A percentile compares a stretch with the other conserved stretches of the same genome.
Conservation (phyloP, 1,284 basidiomycete species). For the Puccinia horiana region DNA sequence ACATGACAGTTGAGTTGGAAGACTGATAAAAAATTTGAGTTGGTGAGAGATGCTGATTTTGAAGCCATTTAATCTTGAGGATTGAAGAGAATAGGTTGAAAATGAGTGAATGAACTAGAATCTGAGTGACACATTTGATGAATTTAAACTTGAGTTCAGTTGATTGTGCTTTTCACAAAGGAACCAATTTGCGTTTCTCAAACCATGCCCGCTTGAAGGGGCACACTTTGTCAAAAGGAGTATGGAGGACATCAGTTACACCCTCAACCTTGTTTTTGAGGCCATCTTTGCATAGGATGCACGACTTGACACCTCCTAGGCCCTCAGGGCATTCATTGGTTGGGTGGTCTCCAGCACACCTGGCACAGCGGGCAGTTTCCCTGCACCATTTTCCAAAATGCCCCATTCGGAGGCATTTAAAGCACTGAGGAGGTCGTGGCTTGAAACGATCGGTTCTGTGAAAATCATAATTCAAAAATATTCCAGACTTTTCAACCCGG, state of each 20-base stretch:
- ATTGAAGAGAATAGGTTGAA: background rate
- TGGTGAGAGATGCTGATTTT: background rate
- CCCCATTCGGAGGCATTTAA: conserved; percentile 21
- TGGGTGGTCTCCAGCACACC: background rate
- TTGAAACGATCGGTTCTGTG: background rate
- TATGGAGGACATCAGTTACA: background rate
- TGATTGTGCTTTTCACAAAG: background rate
- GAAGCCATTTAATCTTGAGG: too few species aligned
- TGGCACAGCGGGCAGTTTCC: background rate
- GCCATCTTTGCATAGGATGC: too few species aligned
- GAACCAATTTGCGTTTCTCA: background rate
- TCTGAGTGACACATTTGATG: too few species aligned
- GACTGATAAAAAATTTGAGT: background rate
- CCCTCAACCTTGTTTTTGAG: background rate
- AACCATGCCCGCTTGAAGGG: too few species aligned
- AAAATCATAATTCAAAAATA: background rate
- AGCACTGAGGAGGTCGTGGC: conserved; percentile 8
- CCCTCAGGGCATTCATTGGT: conserved; percentile 15
- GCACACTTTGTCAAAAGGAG: background rate
- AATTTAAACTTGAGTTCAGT: background rate
- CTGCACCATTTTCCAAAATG: conserved; percentile 15
- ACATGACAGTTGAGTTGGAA: conserved; percentile 32
- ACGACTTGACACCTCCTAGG: too few species aligned
- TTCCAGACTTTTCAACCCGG: background rate
- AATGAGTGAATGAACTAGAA: background rate